A percentile compares a stretch with the other conserved stretches of the same genome.
These are phyloP conservation scores for Lipomyces japonicus DNA, from an alignment of 805 yeast species.

Conservation along the genomic window DNA sequence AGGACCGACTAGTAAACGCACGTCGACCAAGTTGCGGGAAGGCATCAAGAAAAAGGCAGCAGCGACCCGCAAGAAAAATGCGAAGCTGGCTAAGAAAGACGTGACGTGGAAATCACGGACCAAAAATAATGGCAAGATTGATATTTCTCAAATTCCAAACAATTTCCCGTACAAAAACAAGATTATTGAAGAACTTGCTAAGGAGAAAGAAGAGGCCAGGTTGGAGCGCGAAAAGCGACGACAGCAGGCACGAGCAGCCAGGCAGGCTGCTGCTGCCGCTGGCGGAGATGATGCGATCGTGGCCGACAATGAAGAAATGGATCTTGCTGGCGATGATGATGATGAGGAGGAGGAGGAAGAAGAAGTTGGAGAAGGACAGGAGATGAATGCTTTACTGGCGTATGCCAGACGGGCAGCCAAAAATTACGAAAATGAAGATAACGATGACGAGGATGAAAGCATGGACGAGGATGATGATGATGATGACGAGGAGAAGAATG, in stretches of 20 bases:
- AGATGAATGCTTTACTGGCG: conserved; percentile 76
- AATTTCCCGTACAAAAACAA: conserved; percentile 90
- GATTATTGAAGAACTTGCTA: conserved; percentile 55
- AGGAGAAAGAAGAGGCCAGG: conserved; percentile 47
- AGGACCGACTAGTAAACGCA: conserved; percentile 78
- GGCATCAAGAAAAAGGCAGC: conserved; percentile 95
- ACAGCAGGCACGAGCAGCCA: conserved; percentile 35
- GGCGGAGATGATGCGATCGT: conserved; percentile 41
- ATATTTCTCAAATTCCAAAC: conserved; percentile 80
- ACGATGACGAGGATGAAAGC: conserved; percentile 37
- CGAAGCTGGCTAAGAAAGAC: conserved; percentile 79
- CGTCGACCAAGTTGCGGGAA: conserved; percentile 88
- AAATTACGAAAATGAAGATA: conserved; percentile 59
- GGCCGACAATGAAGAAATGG: conserved; percentile 39
- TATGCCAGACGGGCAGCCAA: conserved; percentile 87
- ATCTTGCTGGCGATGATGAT: conserved; percentile 35
- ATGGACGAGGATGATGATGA: conserved; percentile 35
- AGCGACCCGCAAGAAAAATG: conserved; percentile 83
- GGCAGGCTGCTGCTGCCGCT: conserved; percentile 34
- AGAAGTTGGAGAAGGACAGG: conserved; percentile 38
- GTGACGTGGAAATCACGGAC: conserved; percentile 86
- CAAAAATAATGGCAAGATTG: conserved; percentile 55
- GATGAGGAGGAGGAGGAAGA: conserved; percentile 39
- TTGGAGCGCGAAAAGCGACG: conserved; percentile 39
- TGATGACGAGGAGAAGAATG: conserved; percentile 40